Base-by-base conservation (phyloP, 208 protist genomes). In the Vickermania ingenoplastis region DNA sequence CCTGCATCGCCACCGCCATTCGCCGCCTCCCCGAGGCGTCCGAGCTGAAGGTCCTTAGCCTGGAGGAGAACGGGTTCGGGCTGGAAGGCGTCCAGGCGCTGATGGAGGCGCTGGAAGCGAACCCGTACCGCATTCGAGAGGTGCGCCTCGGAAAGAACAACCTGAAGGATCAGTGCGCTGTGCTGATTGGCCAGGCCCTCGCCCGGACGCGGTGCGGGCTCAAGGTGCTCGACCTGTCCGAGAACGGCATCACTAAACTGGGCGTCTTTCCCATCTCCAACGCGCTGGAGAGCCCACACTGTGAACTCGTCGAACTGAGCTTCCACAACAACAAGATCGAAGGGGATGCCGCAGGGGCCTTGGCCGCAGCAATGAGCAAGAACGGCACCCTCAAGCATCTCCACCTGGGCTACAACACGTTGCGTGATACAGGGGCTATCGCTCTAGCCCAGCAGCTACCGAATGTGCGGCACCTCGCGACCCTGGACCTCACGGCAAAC, bases 241-340 rank as follows among this genome's bases (percentile, higher is more conserved):
- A 94, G 63, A 94, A 92, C 63, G 75, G 73, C 22, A 78, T 94
- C 54, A 92, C 83, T 3, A 88, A 89, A 66, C 59, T 83, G 17
- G 88, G 88, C 48, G 82, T 90, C 31, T 83, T 90, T 26, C 81
- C 84, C n/a, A 84, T 94, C 31, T 72, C 69, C 1, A 62, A 69
- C 27, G 83, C 84, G 13, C 74, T 94, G 27, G 60, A 77, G 50
- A 72, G 75, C 57, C 69, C 69, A 7, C 72, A 72, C 1, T 82
- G 69, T 56, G 78, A 90, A 53, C 60, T 94, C 11, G 83, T 91
- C 2, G 88, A 94, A 67, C 76, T 94, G 25, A 89, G 80, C 48
- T 88, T 94, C 31, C 84, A 94, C 69, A 91, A 92, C 73, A 94
- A 94, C 69, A 86, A 88, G 57, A 81, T 94, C 54, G 83, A 87